phyloP scores from a whole-genome alignment of 2,329 filamentous ascomycete genomes.

The Penicillium sp. region DNA sequence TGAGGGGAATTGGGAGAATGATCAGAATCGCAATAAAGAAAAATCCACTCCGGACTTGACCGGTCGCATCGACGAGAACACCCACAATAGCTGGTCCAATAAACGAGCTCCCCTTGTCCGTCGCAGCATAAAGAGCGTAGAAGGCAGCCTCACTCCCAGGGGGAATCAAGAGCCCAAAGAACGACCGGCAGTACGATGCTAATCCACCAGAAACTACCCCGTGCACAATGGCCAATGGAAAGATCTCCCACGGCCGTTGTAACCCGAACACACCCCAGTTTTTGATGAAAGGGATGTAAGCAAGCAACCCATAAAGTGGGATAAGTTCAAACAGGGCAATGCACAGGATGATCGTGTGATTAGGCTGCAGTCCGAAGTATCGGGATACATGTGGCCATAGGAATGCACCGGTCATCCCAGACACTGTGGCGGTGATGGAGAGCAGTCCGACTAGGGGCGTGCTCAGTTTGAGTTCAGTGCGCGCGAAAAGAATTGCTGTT shows the following conservation, averaged over 20 bases:
- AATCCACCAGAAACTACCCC: conserved; percentile 84
- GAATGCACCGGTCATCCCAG: conserved; percentile 79
- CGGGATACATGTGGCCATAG: conserved; percentile 76
- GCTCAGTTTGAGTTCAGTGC: conserved; percentile 80
- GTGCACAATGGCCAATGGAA: conserved; percentile 79
- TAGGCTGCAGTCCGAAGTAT: conserved; percentile 64
- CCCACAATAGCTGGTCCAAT: conserved; percentile 90
- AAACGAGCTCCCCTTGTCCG: conserved; percentile 85
- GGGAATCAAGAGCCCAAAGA: conserved; percentile 86
- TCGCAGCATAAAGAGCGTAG: conserved; percentile 90
- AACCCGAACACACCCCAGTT: conserved; percentile 72
- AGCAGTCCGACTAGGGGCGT: conserved; percentile 80
- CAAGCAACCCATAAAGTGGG: conserved; percentile 79
- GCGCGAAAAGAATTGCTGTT: conserved; percentile 88
- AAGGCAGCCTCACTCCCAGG: conserved; percentile 89
- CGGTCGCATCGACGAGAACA: conserved; percentile 74
- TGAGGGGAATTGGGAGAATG: conserved; percentile 72
- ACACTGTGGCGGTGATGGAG: conserved; percentile 79
- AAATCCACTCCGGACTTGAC: conserved; percentile 76
- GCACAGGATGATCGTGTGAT: conserved; percentile 84
- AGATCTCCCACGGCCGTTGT: conserved; percentile 91
- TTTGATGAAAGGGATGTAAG: conserved; percentile 74
- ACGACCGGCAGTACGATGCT: conserved; percentile 78
- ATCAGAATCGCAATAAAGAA: conserved; percentile 84
- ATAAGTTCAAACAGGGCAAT: conserved; percentile 87